Evolutionary conservation across 305 asterid genomes (phyloP).

Genomic region (Fraxinus albicans): DNA sequence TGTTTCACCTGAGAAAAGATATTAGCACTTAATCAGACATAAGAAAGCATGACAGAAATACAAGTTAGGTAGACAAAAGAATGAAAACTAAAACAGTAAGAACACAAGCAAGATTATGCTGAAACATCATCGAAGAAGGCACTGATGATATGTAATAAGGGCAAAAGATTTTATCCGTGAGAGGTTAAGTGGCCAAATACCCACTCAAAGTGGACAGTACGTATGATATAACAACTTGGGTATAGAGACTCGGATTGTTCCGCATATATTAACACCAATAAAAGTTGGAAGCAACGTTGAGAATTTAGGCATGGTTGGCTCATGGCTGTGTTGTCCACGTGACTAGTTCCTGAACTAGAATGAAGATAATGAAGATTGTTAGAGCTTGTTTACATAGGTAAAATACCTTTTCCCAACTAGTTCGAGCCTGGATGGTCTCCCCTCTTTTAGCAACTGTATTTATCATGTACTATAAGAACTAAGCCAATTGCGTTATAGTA

Average conservation of each 20-base stretch:
- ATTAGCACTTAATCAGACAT: slow-evolving; percentile 15
- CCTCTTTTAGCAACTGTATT: not conserved
- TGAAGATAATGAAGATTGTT: not conserved
- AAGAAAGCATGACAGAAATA: not conserved
- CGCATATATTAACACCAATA: not conserved
- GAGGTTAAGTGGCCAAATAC: not conserved
- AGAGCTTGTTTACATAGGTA: not conserved
- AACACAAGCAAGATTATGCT: slow-evolving; percentile 4
- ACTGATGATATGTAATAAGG: not conserved
- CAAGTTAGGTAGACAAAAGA: not conserved
- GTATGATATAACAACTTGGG: not conserved
- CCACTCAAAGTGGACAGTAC: not conserved
- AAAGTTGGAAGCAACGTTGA: not conserved
- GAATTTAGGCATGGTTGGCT: not conserved
- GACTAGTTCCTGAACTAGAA: not conserved
- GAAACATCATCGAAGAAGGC: not conserved
- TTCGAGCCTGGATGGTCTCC: not conserved
- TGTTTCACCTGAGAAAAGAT: slow-evolving; percentile 48
- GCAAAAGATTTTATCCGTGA: not conserved
- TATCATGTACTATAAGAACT: not conserved
- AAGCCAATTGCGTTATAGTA: not conserved
- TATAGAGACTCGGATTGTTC: not conserved
- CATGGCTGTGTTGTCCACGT: not conserved
- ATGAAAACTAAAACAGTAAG: not conserved
- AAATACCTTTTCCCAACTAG: not conserved